A percentile compares a stretch with the other conserved stretches of the same genome.
Conservation (phyloP, 148 eudicot genomes). For the Nepenthes gracilis region DNA sequence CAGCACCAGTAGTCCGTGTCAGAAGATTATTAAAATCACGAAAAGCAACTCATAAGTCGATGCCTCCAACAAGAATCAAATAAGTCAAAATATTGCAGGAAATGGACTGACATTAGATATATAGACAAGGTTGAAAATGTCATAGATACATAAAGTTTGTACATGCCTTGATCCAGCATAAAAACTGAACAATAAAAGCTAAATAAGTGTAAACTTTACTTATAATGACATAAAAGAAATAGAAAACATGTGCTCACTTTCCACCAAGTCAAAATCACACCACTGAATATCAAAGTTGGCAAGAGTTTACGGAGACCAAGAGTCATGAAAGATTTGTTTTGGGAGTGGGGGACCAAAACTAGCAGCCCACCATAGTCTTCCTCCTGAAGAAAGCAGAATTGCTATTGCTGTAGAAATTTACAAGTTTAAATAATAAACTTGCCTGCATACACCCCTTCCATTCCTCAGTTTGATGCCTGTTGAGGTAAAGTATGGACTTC, state of each 20-base stretch:
- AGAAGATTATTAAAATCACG: constrained; percentile 6
- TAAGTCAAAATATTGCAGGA: neutral
- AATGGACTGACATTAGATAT: neutral
- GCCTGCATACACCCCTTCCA: constrained; percentile 99
- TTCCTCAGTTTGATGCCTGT: constrained; percentile 97
- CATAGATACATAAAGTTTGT: no score
- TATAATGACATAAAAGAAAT: no score
- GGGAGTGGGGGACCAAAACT: no score
- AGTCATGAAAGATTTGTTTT: no score
- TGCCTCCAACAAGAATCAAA: neutral
- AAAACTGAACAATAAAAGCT: no score
- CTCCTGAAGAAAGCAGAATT: neutral
- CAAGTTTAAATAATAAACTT: constrained; percentile 15
- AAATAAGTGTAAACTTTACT: no score
- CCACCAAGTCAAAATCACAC: no score
- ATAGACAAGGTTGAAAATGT: neutral
- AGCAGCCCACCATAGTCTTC: no score
- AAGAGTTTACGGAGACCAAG: no score
- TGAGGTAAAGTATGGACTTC: constrained; percentile 70
- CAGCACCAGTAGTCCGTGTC: constrained; percentile 2
- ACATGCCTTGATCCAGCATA: no score
- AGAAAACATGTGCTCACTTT: no score
- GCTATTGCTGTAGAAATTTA: neutral
- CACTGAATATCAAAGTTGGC: no score
- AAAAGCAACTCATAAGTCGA: neutral